A percentile compares a stretch with the other conserved stretches of the same genome.
These are phyloP conservation scores for Halophytophthora batemanensis DNA, from an alignment of 352 stramenopile species.

Conservation along the genomic window DNA sequence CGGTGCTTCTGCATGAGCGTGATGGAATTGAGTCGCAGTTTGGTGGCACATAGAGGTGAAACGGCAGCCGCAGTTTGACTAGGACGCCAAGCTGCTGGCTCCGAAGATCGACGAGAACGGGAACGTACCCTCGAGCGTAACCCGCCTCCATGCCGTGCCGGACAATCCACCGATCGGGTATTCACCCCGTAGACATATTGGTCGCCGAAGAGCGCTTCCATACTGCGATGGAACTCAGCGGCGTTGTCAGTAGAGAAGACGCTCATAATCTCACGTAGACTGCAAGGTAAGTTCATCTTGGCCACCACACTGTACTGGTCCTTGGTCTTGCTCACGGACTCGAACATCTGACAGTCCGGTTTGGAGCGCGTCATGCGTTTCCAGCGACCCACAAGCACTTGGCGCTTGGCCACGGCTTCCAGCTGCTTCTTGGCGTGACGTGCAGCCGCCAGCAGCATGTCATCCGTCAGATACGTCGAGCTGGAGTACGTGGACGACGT, in stretches of 20 bases:
- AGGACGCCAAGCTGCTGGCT: slow-evolving; percentile 6
- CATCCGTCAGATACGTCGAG: slow-evolving; percentile 29
- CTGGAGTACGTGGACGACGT: slow-evolving; percentile 33
- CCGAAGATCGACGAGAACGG: slow-evolving; percentile 15
- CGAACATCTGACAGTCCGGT: slow-evolving; percentile 47
- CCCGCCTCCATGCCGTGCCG: slow-evolving; percentile 2
- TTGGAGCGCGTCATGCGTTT: slow-evolving; percentile 29
- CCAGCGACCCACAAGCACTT: slow-evolving; percentile 49
- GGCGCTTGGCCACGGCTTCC: slow-evolving; percentile 37
- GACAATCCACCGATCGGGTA: slow-evolving; percentile 36
- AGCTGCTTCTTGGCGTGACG: slow-evolving; percentile 41
- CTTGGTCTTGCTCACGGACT: slow-evolving; percentile 35
- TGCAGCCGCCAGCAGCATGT: slow-evolving; percentile 25
- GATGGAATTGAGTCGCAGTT: slow-evolving; percentile 49
- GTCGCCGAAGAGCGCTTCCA: slow-evolving; percentile 61
- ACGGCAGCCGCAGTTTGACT: slow-evolving; percentile 3
- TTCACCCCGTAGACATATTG: slow-evolving; percentile 60
- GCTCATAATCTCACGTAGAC: slow-evolving; percentile 55
- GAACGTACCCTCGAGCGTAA: slow-evolving; percentile 6
- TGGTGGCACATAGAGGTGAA: slow-evolving; percentile 19
- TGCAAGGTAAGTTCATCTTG: slow-evolving; percentile 57
- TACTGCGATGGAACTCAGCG: slow-evolving; percentile 56
- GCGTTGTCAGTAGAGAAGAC: slow-evolving; percentile 46
- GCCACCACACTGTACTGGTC: slow-evolving; percentile 60
- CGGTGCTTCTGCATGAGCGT: slow-evolving; percentile 51